Base-by-base conservation (phyloP, 2,329 filamentous ascomycete genomes). In the Fusarium liriodendri region DNA sequence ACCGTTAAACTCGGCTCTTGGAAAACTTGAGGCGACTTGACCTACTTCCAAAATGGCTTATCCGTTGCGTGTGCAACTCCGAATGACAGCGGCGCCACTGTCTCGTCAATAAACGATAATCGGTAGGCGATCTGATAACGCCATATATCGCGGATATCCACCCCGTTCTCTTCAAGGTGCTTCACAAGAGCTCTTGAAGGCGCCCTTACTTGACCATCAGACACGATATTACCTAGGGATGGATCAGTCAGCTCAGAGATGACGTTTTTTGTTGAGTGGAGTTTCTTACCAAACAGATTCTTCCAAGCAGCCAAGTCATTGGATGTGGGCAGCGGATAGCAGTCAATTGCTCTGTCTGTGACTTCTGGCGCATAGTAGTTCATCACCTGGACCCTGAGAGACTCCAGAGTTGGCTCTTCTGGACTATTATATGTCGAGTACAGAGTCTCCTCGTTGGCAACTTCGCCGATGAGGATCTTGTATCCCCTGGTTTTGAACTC, bases 291-390 rank as follows among this genome's bases (percentile, higher is more conserved):
- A 64, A 85, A 87, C 0, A 82, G 61, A 2, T 68, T 77, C 40
- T 80, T 77, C 83, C 83, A 85, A 83, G 82, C 2, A n/a, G 76
- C 66, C 25, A 81, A 68, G 6, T 82, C 72, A 1, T 69, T 45
- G 1, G 78, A 79, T 6, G 69, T 62, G 0, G 84, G 83, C 2
- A 85, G 38, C 0, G 73, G 47, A 61, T 86, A 85, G 40, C 81
- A 76, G 11, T 80, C 69, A 9, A 86, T 61, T 0, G 83, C 74
- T 4, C 82, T 76, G 11, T 83, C 78, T 0, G 82, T 82, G 0
- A 84, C 83, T 10, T 78, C 78, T 2, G 82, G 80, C 0, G 83
- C 80, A 67, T 87, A 86, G 67, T 86, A 86, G 57, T 86, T 87
- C 6, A 79, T 78, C 1, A 85, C 68, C 62, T 86, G 84, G 1